A percentile compares a stretch with the other conserved stretches of the same genome.
Evolutionary conservation across 2,329 filamentous ascomycete genomes (phyloP).

Genomic region (Juglanconis juglandina): DNA sequence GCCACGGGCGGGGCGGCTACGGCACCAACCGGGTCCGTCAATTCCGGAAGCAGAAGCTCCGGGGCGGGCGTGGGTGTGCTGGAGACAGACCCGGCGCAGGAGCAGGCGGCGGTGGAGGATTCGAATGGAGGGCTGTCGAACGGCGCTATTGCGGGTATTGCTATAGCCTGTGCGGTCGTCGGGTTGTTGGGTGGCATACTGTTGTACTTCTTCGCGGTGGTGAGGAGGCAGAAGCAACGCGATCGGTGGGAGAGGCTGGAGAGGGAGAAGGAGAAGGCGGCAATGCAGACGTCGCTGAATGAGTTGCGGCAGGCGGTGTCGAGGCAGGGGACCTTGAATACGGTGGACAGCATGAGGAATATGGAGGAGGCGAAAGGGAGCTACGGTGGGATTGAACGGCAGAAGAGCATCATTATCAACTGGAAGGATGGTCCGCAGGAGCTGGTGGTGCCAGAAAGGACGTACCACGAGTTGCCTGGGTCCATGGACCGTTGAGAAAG

Average conservation of each 20-base stretch:
- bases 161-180: background rate
- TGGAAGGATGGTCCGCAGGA: background rate
- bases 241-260: conserved; percentile 4
- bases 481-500: no score
- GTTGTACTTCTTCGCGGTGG: conserved; percentile 4
- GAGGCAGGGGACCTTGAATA: background rate
- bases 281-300: conserved; percentile 6
- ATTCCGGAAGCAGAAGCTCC: no score
- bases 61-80: no score
- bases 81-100: no score
- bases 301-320: conserved; percentile 4
- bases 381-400: background rate
- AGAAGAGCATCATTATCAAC: conserved; percentile 1
- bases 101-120: no score
- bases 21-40: background rate
- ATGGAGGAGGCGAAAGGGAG: background rate
- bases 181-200: conserved; percentile 8
- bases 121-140: background rate
- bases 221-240: background rate
- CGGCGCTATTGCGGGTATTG: conserved; percentile 5
- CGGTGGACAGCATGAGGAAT: background rate
- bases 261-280: background rate
- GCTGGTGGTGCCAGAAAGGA: background rate
- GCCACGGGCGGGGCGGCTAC: background rate
- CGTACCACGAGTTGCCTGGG: background rate